Evolutionary conservation across 164 flowering plant species (phyloP), one percentile per base, ranked within the genome.

Genomic region (Warburgia ugandensis): DNA sequence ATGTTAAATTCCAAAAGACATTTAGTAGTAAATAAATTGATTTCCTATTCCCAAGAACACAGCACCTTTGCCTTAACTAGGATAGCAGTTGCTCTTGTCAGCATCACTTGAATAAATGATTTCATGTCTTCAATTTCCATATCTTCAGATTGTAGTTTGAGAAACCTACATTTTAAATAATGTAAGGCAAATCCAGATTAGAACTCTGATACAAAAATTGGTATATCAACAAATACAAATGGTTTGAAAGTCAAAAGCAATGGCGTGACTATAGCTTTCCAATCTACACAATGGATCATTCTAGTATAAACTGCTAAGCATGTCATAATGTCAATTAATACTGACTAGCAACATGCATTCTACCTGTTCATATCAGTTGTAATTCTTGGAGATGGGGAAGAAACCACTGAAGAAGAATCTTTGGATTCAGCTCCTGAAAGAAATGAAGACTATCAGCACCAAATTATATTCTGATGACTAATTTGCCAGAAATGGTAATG

Each of bases 291-390:
- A n/a, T n/a, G n/a, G n/a, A n/a, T n/a, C n/a, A n/a, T n/a, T n/a
- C n/a, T n/a, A n/a, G n/a, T 45, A 1, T 48, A 27, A 6, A 48
- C 2, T 31, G 51, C 22, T 6, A 14, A 16, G 48, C 13, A 20
- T 22, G 4, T 5, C 29, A 27, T n/a, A n/a, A 31, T 55, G 22
- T 28, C 38, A 28, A 47, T 19, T 11, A 16, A 36, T 6, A 17
- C 13, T 2, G 47, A 12, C 20, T 10, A 8, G 46, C 17, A 29
- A 16, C 26, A 35, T 27, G 27, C 13, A 33, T 17, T 27, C 0
- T 72, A 90, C 98, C 95, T 81, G 56, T 80, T 81, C 40, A 43
- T 55, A 52, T 87, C 88, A 28, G 65, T 50, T 29, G 79, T 37
- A 55, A 63, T 53, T 60, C 50, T 62, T 39, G 88, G 50, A 47